Evolutionary conservation across 768 basidiomycete genomes (phyloP).

Genomic region (Suillus tomentosus): DNA sequence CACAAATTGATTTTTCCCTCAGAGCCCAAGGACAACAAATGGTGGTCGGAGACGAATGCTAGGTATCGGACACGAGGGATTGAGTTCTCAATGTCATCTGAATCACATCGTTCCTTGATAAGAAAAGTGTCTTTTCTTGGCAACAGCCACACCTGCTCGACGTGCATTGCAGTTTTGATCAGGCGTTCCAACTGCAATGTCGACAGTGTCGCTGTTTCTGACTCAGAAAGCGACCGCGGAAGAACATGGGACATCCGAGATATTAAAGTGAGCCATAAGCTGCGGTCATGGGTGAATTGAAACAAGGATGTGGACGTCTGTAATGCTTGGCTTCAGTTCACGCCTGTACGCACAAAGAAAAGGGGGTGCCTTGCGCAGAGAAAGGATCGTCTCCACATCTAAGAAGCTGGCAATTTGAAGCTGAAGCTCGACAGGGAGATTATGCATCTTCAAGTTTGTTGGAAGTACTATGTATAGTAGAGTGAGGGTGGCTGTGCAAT

Average conservation of each 20-base stretch:
- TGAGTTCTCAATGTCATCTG: not conserved
- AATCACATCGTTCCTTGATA: constrained; percentile 1
- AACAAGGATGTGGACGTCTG: constrained; percentile 29
- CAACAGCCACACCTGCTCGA: constrained; percentile 23
- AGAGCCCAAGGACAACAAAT: constrained; percentile 22
- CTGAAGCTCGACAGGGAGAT: constrained; percentile 24
- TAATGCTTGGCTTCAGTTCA: constrained; percentile 1
- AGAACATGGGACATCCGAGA: constrained; percentile 16
- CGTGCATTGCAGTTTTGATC: constrained; percentile 16
- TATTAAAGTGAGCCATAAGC: constrained; percentile 24
- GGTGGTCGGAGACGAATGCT: constrained; percentile 23
- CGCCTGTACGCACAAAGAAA: not conserved
- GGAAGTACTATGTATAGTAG: not conserved
- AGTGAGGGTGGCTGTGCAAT: not conserved
- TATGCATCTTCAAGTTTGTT: not conserved
- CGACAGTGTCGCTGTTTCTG: constrained; percentile 18
- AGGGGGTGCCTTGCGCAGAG: constrained; percentile 20
- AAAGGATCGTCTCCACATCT: constrained; percentile 19
- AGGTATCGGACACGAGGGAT: constrained; percentile 7
- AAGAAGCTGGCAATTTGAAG: constrained; percentile 19
- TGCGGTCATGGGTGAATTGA: constrained; percentile 19
- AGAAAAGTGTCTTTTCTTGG: constrained; percentile 10
- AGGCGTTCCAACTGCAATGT: constrained; percentile 17
- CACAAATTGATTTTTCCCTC: constrained; percentile 19
- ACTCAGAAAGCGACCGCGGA: constrained; percentile 18